Base-by-base conservation (phyloP, 768 basidiomycete species). In the Dioszegia aurantiaca region DNA sequence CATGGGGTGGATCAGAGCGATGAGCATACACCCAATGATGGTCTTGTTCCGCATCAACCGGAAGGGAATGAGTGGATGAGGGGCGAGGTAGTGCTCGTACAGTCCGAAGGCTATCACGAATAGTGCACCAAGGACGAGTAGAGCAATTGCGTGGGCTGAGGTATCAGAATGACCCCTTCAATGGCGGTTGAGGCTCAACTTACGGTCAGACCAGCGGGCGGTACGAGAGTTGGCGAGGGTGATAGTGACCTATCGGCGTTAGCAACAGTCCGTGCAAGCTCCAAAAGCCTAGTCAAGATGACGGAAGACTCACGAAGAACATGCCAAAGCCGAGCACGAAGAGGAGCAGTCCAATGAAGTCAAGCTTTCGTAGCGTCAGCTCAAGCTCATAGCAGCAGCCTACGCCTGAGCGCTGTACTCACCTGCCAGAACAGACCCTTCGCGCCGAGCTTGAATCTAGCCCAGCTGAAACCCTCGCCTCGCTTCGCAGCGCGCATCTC, bases 31-130 rank as follows among this genome's bases (percentile, higher is more conserved):
- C 21, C 63, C 63, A 45, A 75, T 62, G 55, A 77, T 68, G 17
- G 70, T 77, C 30, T 68, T 68, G 54, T 67, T 68, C 9, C 55
- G 62, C 53, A 77, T 60, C 4, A 77, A 62, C 2, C 33, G 23
- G 66, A 77, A 74, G 5, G 75, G 75, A 9, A 77, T 60, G 28
- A 77, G 39, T 0, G 75, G 75, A 65, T 71, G 67, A 11, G 62
- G 69, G 6, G 75, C 75, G 47, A 59, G 65, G 56, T 64, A 70
- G 4, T 65, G 47, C 59, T 77, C 75, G 61, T 68, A 77, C 2
- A 67, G 43, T 26, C 61, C 62, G 55, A 75, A 77, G 16, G 52
- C 61, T 42, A 67, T 41, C 58, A 63, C 44, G 31, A 62, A 42
- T 21, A 69, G 43, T 1, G 54, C 65, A 24, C 74, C 74, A 30